Evolutionary conservation across 202 grass and related monocot genomes (phyloP).

Genomic region (Carex arenaria): DNA sequence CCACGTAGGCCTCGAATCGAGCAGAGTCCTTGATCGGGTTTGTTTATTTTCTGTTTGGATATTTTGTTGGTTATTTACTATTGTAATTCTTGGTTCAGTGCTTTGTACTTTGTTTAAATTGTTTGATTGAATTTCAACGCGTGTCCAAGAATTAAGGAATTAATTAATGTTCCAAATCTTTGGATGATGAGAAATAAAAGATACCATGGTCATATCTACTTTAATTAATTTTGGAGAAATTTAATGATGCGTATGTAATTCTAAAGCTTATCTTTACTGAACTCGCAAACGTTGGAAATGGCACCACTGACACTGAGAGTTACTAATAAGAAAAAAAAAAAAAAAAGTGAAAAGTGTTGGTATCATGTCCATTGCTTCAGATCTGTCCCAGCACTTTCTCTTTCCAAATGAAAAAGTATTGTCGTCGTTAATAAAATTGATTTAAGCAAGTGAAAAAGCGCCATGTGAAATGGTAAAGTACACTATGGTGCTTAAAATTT

Average conservation of each 20-base stretch:
- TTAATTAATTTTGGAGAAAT: background rate
- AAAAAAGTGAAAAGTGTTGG: slow-evolving; percentile 3
- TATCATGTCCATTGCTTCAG: slow-evolving; percentile 10
- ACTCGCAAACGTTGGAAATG: background rate
- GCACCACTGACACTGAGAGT: slow-evolving; percentile 1
- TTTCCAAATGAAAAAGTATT: slow-evolving; percentile 4
- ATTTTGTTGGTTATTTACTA: slow-evolving; percentile 21
- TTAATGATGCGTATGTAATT: background rate
- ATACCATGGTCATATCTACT: background rate
- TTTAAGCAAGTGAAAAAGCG: slow-evolving; percentile 10
- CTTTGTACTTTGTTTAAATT: slow-evolving; percentile 42
- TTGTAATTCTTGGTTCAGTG: slow-evolving; percentile 42
- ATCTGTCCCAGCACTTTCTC: slow-evolving; percentile 12
- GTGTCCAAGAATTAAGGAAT: slow-evolving; percentile 1
- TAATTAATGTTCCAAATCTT: background rate
- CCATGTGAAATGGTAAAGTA: background rate
- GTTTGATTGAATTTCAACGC: slow-evolving; percentile 16
- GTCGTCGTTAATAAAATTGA: slow-evolving; percentile 3
- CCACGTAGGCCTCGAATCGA: slow-evolving; percentile 54
- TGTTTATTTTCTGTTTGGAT: slow-evolving; percentile 21
- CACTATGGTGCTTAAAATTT: background rate
- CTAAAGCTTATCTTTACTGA: background rate
- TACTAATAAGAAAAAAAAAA: background rate
- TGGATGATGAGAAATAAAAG: slow-evolving; percentile 14
- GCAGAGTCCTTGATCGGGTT: slow-evolving; percentile 47